A percentile compares a stretch with the other conserved stretches of the same genome.
phyloP scores from a whole-genome alignment of 805 yeast species.

The Candida hungchunana region DNA sequence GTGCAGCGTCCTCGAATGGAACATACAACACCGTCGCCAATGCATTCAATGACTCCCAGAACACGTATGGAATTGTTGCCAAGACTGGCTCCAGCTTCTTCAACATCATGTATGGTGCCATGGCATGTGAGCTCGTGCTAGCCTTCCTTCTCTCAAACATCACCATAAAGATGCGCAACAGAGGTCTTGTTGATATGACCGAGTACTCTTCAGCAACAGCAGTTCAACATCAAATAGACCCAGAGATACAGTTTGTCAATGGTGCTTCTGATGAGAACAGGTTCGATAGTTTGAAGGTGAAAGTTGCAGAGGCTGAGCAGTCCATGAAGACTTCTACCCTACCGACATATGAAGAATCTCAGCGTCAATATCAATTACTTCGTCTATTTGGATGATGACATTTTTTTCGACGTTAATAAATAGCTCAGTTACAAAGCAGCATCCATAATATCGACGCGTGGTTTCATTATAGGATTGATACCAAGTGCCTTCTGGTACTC shows the following conservation, averaged over 20 bases:
- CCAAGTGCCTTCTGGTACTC: constrained; percentile 16
- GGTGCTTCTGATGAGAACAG: not conserved
- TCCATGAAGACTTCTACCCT: not conserved
- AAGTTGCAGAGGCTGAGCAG: not conserved
- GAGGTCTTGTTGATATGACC: too few relatives aligned
- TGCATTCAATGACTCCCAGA: constrained; percentile 3
- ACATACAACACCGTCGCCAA: constrained; percentile 1
- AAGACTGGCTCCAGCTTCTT: constrained; percentile 2
- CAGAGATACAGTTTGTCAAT: too few relatives aligned
- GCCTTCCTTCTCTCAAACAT: not conserved
- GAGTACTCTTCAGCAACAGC: too few relatives aligned
- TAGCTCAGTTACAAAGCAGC: not conserved
- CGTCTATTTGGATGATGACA: not conserved
- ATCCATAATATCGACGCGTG: too few relatives aligned
- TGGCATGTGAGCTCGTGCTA: constrained; percentile 1
- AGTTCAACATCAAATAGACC: too few relatives aligned
- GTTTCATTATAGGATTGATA: too few relatives aligned
- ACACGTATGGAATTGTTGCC: constrained; percentile 5
- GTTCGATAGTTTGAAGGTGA: not conserved
- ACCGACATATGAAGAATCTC: constrained; percentile 3
- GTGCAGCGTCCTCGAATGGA: not conserved
- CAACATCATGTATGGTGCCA: constrained; percentile 1
- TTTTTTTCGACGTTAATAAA: too few relatives aligned
- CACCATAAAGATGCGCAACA: not conserved
- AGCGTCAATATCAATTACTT: not conserved